Evolutionary conservation across 805 yeast genomes (phyloP), one percentile per base, ranked within the genome.

Genomic region (Lipomyces spencermartinsiae): DNA sequence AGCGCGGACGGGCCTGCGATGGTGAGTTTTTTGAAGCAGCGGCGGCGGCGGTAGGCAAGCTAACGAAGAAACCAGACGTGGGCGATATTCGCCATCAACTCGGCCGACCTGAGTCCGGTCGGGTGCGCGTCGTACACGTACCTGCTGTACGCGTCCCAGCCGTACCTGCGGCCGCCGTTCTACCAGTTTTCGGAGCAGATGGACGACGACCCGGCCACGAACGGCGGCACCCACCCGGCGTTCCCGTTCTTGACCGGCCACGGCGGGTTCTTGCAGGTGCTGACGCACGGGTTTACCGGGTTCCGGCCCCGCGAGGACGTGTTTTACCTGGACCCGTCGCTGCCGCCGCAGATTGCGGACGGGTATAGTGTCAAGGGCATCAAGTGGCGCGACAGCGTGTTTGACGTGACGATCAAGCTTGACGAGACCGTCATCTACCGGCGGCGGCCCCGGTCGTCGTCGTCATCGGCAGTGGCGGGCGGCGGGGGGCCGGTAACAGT

Each of bases 181-280:
- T 92, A 88, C 1, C 97, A 92, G 77, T 88, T 90, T 77, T 86
- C 91, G 71, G 97, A 92, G 74, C 97, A 91, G 74, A 87, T 89
- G 59, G 85, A 88, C 77, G 97, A 92, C 76, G 81, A 89, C 73
- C 85, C 76, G 65, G 78, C 80, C 29, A 80, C 85, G 1, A 90
- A 91, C 73, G 95, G 95, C 1, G 90, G 92, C 0, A 89, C 95
- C 0, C 87, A 89, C 72, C 97, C 97, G 0, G 96, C 95, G 0
- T 92, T 92, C 78, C 97, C 97, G 16, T 92, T 92, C 74, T 80
- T 91, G 74, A 91, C 97, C 1, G 97, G 93, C 0, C 92, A 90
- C 77, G 97, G 97, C 35, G 97, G 97, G 0, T 86, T 86, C 62
- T 77, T 90, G 61, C 97, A 91, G 77, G 86, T 90, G 4, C 80